These are phyloP conservation scores for Hibiscus tridactylites DNA, from an alignment of 345 rosid species.

Conservation along the genomic window DNA sequence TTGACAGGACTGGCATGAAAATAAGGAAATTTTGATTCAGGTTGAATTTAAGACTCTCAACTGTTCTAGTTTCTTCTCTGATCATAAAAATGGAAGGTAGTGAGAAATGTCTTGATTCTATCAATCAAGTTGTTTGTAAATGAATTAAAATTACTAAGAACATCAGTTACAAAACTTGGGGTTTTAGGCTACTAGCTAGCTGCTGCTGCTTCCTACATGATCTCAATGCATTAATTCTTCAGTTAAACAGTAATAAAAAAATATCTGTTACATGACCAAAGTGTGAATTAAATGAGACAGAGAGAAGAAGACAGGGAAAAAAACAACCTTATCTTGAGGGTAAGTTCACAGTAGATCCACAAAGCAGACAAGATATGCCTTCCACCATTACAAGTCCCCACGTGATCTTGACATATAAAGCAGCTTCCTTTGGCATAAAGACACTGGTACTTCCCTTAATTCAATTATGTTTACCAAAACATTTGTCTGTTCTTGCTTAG, in stretches of 20 bases:
- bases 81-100: too few species aligned
- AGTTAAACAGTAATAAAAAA: neutral
- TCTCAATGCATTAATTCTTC: neutral
- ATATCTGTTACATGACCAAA: too few species aligned
- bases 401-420: constrained; percentile 10
- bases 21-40: too few species aligned
- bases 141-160: neutral
- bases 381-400: constrained; percentile 10
- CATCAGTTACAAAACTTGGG: neutral
- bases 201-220: neutral
- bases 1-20: too few species aligned
- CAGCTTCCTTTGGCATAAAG: neutral
- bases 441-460: neutral
- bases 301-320: neutral
- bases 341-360: constrained; percentile 4
- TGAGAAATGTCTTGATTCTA: too few species aligned
- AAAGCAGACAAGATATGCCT: constrained; percentile 12
- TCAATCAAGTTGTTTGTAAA: too few species aligned
- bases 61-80: too few species aligned
- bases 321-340: constrained; percentile 3
- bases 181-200: neutral
- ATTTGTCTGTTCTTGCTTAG: neutral
- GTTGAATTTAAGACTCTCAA: too few species aligned
- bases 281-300: too few species aligned
- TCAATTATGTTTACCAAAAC: neutral